These are phyloP conservation scores for Volvariella volvacea DNA, from an alignment of 1,284 basidiomycete species.

Conservation along the genomic window DNA sequence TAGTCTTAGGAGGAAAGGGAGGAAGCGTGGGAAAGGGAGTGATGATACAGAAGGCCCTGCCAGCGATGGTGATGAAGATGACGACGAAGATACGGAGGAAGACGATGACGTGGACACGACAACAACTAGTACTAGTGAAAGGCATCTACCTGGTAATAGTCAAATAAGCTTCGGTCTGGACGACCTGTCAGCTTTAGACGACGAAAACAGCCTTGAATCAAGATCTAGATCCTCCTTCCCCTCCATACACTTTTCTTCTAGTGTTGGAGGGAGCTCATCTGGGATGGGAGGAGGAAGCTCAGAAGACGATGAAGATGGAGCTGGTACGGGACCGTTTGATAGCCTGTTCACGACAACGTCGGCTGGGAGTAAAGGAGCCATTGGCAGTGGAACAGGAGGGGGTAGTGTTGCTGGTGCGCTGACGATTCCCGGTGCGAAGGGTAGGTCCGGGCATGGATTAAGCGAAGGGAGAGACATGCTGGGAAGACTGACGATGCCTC, in stretches of 20 bases:
- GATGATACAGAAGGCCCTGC: too few relatives aligned
- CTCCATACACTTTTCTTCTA: constrained; percentile 68
- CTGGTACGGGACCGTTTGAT: constrained; percentile 16
- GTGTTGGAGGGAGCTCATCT: constrained; percentile 12
- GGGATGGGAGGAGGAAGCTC: not conserved
- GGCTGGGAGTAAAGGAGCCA: constrained; percentile 2
- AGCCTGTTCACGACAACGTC: constrained; percentile 24
- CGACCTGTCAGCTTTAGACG: constrained; percentile 35
- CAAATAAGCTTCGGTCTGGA: constrained; percentile 54
- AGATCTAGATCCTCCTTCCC: constrained; percentile 61
- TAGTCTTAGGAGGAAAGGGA: too few relatives aligned
- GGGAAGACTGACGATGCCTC: constrained; percentile 17
- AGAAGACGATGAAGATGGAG: constrained; percentile 30
- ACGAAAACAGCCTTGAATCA: constrained; percentile 35
- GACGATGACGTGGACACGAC: constrained; percentile 37
- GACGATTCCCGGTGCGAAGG: constrained; percentile 9
- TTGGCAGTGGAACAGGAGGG: not conserved
- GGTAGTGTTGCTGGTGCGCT: not conserved
- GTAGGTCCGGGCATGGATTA: not conserved
- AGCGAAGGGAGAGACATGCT: constrained; percentile 2
- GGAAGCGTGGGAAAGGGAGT: too few relatives aligned
- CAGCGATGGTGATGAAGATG: not conserved
- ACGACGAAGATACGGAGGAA: constrained; percentile 29
- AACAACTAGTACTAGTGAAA: constrained; percentile 32
- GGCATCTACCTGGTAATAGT: constrained; percentile 33